phyloP scores from a whole-genome alignment of 805 yeast genomes.

The Wickerhamiella azymoides region DNA sequence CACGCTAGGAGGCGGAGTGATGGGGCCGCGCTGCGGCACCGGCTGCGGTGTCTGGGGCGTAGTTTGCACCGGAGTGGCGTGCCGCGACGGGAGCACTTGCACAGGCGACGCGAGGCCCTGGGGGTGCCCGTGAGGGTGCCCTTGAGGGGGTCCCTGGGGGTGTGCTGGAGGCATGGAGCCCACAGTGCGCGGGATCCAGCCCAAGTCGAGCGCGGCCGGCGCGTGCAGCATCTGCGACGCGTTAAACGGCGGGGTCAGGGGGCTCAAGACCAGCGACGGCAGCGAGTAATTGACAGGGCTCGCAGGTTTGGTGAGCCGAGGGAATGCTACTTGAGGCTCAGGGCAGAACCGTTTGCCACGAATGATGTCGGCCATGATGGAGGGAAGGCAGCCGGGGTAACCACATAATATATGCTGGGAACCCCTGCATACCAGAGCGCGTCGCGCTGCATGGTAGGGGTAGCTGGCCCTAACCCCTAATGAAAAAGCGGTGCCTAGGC shows the following conservation, averaged over 20 bases:
- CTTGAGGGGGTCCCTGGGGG: too few species aligned
- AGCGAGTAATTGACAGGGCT: slow-evolving; percentile 4
- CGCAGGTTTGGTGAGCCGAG: slow-evolving; percentile 4
- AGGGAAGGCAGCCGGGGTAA: not conserved
- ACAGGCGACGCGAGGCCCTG: not conserved
- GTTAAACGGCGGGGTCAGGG: slow-evolving; percentile 1
- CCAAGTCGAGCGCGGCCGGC: not conserved
- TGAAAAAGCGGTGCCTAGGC: not conserved
- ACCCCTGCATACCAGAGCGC: not conserved
- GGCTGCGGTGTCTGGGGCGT: too few species aligned
- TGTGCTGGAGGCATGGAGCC: not conserved
- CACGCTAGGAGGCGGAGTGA: slow-evolving; percentile 2
- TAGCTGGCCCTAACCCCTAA: not conserved
- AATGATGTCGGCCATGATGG: slow-evolving; percentile 5
- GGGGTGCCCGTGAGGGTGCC: too few species aligned
- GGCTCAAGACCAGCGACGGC: slow-evolving; percentile 1
- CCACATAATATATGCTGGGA: not conserved
- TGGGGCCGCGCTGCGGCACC: not conserved
- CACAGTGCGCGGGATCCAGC: not conserved
- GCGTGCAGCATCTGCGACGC: not conserved
- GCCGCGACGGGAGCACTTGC: not conserved
- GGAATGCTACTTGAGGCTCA: slow-evolving; percentile 4
- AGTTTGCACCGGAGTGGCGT: too few species aligned
- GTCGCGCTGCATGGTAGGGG: not conserved
- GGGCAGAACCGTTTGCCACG: slow-evolving; percentile 7